A percentile compares a stretch with the other conserved stretches of the same genome.
phyloP scores from a whole-genome alignment of 768 basidiomycete genomes.

The Bullera alba region DNA sequence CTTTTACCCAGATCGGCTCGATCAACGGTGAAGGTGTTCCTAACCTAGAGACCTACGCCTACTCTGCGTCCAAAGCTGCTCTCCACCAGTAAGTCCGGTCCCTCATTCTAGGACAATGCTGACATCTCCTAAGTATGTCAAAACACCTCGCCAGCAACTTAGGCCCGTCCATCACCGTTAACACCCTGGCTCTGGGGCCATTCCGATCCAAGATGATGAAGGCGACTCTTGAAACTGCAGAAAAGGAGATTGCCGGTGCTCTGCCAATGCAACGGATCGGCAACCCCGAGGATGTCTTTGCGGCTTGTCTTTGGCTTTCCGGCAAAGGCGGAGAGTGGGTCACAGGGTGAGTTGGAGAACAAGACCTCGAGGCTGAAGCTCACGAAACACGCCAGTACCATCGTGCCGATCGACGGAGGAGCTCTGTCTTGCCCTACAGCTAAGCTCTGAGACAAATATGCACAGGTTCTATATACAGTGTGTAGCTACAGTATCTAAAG shows the following conservation, averaged over 20 bases:
- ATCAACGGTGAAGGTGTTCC: constrained; percentile 57
- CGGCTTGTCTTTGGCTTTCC: constrained; percentile 58
- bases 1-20: constrained; percentile 54
- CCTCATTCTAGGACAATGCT: not conserved
- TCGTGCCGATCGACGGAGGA: constrained; percentile 59
- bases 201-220: constrained; percentile 54
- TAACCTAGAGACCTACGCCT: constrained; percentile 59
- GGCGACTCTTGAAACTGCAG: constrained; percentile 51
- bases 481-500: not conserved
- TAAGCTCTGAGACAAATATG: constrained; percentile 13
- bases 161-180: constrained; percentile 59
- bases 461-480: not conserved
- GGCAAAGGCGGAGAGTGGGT: constrained; percentile 59
- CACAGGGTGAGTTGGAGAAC: constrained; percentile 48
- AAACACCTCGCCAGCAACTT: constrained; percentile 56
- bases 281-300: constrained; percentile 59
- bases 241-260: constrained; percentile 49
- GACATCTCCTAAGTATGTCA: constrained; percentile 50
- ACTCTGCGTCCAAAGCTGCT: constrained; percentile 57
- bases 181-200: constrained; percentile 58
- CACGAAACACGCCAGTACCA: constrained; percentile 48
- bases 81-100: constrained; percentile 35
- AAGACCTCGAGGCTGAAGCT: not conserved
- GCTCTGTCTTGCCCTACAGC: constrained; percentile 46
- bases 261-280: constrained; percentile 58